Evolutionary conservation across 202 grass and related monocot genomes (phyloP), one percentile per base, ranked within the genome.

Genomic region (Miscanthus sacchariflorus): DNA sequence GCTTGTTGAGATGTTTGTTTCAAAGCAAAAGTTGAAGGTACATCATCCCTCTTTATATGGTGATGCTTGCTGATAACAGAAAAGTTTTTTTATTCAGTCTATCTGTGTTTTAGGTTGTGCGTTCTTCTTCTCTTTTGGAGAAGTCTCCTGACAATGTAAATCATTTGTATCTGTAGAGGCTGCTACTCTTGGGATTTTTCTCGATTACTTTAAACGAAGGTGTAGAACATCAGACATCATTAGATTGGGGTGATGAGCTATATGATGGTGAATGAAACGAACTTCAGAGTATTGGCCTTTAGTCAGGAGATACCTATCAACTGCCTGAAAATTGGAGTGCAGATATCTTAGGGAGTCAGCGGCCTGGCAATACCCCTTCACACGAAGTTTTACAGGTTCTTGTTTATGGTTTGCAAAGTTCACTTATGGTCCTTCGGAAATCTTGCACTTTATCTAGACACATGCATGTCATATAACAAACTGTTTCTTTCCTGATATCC

Each of bases 11-110:
- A 97, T 99, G 94, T 99, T 99, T 88, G 30, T 93, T 68, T 84
- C 77, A 27, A 90, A 99, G 87, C 87, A 96, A 87, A 76, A 87
- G 82, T 85, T 96, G 88, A 99, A 99, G 97, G 97, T 95, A 92
- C 19, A 74, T 40, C 21, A 18, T 27, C 56, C 68, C 11, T 58
- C 35, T 63, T 39, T 74, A 50, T 39, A 46, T 82, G 23, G 19
- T 54, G 35, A 46, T 90, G 44, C 18, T 74, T 87, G 19, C 79
- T 23, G 17, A 54, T 11, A 63, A 70, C 11, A 88, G 79, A 48
- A 52, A 48, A 24, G 9, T 38, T 39, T 0, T 10, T 78, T 6
- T 19, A 21, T 23, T 80, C n/a, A 66, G 27, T 87, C 85, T 14
- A 40, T 28, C n/a, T 88, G 21, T 72, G n/a, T 80, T 78, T 86